Percentiles rank a stretch among this genome's conserved stretches.
Evolutionary conservation across 441 rosid genomes (phyloP).

Genomic region (Isatis lusitanica): DNA sequence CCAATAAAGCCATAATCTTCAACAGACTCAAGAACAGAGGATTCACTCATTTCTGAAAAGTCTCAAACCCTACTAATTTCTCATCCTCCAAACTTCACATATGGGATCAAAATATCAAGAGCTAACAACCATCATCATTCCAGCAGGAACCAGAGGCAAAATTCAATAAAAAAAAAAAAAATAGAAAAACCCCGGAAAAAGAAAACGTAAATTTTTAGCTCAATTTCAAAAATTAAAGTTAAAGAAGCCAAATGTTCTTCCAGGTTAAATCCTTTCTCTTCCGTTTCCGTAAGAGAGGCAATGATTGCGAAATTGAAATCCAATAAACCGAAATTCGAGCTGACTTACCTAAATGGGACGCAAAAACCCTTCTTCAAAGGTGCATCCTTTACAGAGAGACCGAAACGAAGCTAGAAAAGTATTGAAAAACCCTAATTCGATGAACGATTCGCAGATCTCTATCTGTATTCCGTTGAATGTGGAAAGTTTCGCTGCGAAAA

Average conservation of each 20-base stretch:
- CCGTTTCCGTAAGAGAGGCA: neutral
- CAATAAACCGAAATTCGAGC: conserved; percentile 14
- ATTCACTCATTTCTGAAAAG: conserved; percentile 36
- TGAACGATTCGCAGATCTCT: conserved; percentile 36
- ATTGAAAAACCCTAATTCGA: conserved; percentile 40
- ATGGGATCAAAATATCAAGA: conserved; percentile 56
- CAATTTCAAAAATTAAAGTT: too few relatives aligned
- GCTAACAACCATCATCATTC: conserved; percentile 61
- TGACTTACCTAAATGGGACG: conserved; percentile 45
- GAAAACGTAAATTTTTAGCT: conserved; percentile 14
- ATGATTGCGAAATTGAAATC: conserved; percentile 7
- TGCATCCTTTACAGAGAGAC: conserved; percentile 35
- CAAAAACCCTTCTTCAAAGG: conserved; percentile 23
- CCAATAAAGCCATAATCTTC: conserved; percentile 46
- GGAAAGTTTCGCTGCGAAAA: conserved; percentile 16
- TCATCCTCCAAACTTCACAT: conserved; percentile 17
- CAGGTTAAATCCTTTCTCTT: neutral
- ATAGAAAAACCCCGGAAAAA: conserved; percentile 4
- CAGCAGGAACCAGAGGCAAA: conserved; percentile 42
- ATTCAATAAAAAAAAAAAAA: conserved; percentile 28
- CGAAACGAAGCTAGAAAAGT: conserved; percentile 32
- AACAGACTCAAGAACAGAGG: conserved; percentile 50
- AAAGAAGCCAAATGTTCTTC: too few relatives aligned
- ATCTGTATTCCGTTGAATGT: conserved; percentile 19
- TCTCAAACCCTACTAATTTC: conserved; percentile 9